Evolutionary conservation across 441 rosid species (phyloP).

Genomic region (Hypseocharis bilobata): DNA sequence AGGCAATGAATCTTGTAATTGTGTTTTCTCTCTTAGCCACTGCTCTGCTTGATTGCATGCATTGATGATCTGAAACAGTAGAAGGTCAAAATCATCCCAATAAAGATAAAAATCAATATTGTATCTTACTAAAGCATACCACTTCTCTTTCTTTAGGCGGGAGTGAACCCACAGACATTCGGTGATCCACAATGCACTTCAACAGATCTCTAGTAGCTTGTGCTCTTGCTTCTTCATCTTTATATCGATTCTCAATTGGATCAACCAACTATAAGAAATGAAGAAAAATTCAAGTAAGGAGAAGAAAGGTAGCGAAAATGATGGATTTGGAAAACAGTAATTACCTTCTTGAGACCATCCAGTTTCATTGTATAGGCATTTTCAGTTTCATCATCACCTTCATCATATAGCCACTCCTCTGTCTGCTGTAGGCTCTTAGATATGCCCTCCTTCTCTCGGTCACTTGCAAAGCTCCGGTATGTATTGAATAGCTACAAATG

Average conservation of each 20-base stretch:
- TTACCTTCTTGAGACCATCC: conserved; percentile 49
- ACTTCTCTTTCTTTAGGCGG: conserved; percentile 37
- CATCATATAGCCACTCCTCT: conserved; percentile 64
- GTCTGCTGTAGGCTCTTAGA: conserved; percentile 51
- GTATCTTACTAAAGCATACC: conserved; percentile 22
- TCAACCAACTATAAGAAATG: conserved; percentile 37
- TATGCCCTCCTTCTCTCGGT: conserved; percentile 45
- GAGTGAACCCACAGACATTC: conserved; percentile 39
- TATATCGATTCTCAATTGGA: conserved; percentile 49
- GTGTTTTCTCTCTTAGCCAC: conserved; percentile 48
- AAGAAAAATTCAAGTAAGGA: conserved; percentile 11
- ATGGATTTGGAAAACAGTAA: conserved; percentile 4
- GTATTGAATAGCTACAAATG: conserved; percentile 40
- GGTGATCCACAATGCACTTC: conserved; percentile 36
- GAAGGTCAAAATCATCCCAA: conserved; percentile 1
- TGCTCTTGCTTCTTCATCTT: conserved; percentile 51
- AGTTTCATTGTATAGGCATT: conserved; percentile 41
- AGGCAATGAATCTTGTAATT: conserved; percentile 42
- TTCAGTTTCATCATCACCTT: conserved; percentile 62
- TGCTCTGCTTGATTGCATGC: conserved; percentile 52
- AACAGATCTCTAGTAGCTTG: conserved; percentile 38
- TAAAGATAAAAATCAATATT: neutral
- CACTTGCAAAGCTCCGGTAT: conserved; percentile 43
- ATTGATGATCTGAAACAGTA: conserved; percentile 35
- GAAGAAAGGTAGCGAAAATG: neutral